These are phyloP conservation scores for Kwoniella dendrophila DNA, from an alignment of 768 basidiomycete genomes.

Conservation along the genomic window DNA sequence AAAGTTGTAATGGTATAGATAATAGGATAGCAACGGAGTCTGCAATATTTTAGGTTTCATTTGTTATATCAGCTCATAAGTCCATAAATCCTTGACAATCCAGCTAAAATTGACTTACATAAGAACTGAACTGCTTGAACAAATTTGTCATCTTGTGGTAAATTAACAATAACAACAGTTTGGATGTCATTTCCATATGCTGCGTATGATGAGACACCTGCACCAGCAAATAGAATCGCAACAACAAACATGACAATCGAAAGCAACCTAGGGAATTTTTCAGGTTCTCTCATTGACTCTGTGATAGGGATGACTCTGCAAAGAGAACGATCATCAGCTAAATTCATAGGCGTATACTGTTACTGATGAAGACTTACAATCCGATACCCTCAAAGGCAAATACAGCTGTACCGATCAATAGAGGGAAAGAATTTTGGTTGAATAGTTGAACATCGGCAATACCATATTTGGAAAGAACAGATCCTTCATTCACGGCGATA, in stretches of 20 bases:
- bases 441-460: constrained; percentile 80
- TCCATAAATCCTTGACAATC: not conserved
- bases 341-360: too few species aligned
- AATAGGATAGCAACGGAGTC: constrained; percentile 80
- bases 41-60: not conserved
- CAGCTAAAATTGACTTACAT: constrained; percentile 16
- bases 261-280: constrained; percentile 83
- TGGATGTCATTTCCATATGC: constrained; percentile 85
- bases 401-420: constrained; percentile 94
- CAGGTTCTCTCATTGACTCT: constrained; percentile 93
- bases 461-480: constrained; percentile 68
- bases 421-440: constrained; percentile 83
- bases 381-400: constrained; percentile 99
- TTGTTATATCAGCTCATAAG: not conserved
- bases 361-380: constrained; percentile 61
- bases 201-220: constrained; percentile 80
- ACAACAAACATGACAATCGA: constrained; percentile 90
- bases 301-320: constrained; percentile 85
- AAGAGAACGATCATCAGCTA: too few species aligned
- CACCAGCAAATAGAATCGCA: constrained; percentile 80
- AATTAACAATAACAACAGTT: constrained; percentile 92
- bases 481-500: constrained; percentile 71
- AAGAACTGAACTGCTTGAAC: constrained; percentile 73
- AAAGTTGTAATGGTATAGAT: constrained; percentile 90
- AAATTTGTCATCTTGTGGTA: constrained; percentile 77